Conservation (phyloP, 495 filamentous ascomycete genomes). For the Hypomontagnella submonticulosa region DNA sequence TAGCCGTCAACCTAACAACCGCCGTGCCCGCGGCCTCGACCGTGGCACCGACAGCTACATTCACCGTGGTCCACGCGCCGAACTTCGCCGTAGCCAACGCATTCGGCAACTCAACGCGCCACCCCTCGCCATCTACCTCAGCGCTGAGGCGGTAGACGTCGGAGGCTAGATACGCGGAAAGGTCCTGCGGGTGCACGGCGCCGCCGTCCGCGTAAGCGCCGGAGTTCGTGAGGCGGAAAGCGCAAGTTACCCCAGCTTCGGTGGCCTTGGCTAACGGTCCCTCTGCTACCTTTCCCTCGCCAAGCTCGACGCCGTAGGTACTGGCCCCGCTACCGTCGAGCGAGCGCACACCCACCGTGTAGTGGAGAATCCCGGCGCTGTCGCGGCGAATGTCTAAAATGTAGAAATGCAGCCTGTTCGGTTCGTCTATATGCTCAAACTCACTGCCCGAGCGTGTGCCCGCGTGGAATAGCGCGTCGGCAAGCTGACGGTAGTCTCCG, state of each 20-base stretch:
- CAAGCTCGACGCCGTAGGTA: conserved; percentile 45
- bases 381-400: conserved; percentile 51
- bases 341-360: conserved; percentile 51
- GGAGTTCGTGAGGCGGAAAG: conserved; percentile 50
- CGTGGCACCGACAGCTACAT: conserved; percentile 48
- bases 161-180: conserved; percentile 41
- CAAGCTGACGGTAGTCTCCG: conserved; percentile 56
- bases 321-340: conserved; percentile 48
- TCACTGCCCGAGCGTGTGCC: conserved; percentile 54
- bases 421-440: conserved; percentile 52
- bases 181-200: conserved; percentile 46
- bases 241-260: conserved; percentile 43
- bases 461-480: conserved; percentile 57
- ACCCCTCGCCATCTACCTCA: conserved; percentile 46
- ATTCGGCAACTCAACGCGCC: conserved; percentile 53
- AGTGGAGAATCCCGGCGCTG: conserved; percentile 48
- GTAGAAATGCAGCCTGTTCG: conserved; percentile 54
- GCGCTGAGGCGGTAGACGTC: conserved; percentile 49
- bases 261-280: conserved; percentile 28
- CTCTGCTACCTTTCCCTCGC: conserved; percentile 35
- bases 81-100: conserved; percentile 46
- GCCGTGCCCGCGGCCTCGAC: conserved; percentile 36
- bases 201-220: conserved; percentile 35
- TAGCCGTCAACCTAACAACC: conserved; percentile 51
- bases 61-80: conserved; percentile 41